These are phyloP conservation scores for Penicillium paneum DNA, from an alignment of 2,329 filamentous ascomycete genomes.

Conservation along the genomic window DNA sequence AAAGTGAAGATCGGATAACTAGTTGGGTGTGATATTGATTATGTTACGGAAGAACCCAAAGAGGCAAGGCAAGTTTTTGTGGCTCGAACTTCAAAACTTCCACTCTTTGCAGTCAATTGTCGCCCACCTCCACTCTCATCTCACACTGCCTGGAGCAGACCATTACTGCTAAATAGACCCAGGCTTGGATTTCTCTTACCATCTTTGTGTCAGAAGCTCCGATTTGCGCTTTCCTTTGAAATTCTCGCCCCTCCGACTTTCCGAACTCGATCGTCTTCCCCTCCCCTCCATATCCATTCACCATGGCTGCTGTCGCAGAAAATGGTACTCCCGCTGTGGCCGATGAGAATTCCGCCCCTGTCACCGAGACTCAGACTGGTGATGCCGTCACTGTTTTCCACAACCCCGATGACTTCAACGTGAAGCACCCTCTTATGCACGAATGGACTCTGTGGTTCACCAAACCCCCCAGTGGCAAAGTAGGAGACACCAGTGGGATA, in stretches of 20 bases:
- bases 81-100: slow-evolving; percentile 32
- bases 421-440: slow-evolving; percentile 97
- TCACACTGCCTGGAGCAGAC: slow-evolving; percentile 42
- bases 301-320: slow-evolving; percentile 39
- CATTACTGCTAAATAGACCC: slow-evolving; percentile 7
- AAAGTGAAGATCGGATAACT: neutral
- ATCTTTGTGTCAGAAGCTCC: slow-evolving; percentile 9
- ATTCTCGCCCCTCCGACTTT: slow-evolving; percentile 14
- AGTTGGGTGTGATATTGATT: slow-evolving; percentile 12
- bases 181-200: neutral
- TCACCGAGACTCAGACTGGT: slow-evolving; percentile 45
- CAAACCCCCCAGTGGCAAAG: slow-evolving; percentile 94
- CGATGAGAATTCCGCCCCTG: slow-evolving; percentile 56
- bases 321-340: slow-evolving; percentile 35
- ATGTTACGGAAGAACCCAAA: slow-evolving; percentile 21
- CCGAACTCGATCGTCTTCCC: slow-evolving; percentile 8
- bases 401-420: slow-evolving; percentile 98
- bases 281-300: slow-evolving; percentile 19
- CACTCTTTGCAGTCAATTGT: slow-evolving; percentile 23
- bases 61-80: slow-evolving; percentile 26
- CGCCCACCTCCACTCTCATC: slow-evolving; percentile 18
- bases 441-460: slow-evolving; percentile 99
- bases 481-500: slow-evolving; percentile 40
- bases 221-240: slow-evolving; percentile 30
- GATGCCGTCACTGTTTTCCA: slow-evolving; percentile 93